Base-by-base conservation (phyloP, 305 asterid genomes). In the Caryopteris hybrid region DNA sequence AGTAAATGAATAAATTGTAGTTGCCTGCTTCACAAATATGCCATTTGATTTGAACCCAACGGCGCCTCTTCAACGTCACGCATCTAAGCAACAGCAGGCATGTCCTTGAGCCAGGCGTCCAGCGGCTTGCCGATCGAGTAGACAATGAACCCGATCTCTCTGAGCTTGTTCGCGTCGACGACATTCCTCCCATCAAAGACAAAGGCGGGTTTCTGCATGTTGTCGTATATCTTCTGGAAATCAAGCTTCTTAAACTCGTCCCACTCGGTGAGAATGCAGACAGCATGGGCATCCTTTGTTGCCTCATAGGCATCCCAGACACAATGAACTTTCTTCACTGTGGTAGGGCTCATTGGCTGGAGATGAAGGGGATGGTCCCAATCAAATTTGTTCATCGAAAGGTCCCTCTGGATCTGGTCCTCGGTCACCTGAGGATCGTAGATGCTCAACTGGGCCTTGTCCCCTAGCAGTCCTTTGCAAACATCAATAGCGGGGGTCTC, bases 401-500 rank as follows among this genome's bases (percentile, higher is more conserved):
- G 95, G 75, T 90, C 97, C 70, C 96, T 76, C 76, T 90, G 97
- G 76, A 90, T 88, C 71, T 90, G 97, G 74, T 90, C 97, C 65
- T 88, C 95, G 0, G 86, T 84, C 59, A 90, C 97, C 74, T 86
- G 96, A 13, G 97, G 97, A 56, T 90, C 97, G 0, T 85, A 90
- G 43, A 90, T 90, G 90, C 92, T 86, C 81, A 90, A 36, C 46
- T 68, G 79, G 10, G 97, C 97, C 71, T 86, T 90, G 77, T 90
- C 97, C 0, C 92, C 96, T 57, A 90, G 53, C 4, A 90, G 94
- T 5, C 96, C 97, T 74, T 88, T 77, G 90, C 97, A 90, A 29
- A 90, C 97, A 38, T 90, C 97, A 8, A 90, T 90, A n/a, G 97
- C 96, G 3, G 97, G 97, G 43, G 96, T 88, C 76, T 90, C 97